Conservation (phyloP, 495 filamentous ascomycete species). For the Trichoderma erinaceum region DNA sequence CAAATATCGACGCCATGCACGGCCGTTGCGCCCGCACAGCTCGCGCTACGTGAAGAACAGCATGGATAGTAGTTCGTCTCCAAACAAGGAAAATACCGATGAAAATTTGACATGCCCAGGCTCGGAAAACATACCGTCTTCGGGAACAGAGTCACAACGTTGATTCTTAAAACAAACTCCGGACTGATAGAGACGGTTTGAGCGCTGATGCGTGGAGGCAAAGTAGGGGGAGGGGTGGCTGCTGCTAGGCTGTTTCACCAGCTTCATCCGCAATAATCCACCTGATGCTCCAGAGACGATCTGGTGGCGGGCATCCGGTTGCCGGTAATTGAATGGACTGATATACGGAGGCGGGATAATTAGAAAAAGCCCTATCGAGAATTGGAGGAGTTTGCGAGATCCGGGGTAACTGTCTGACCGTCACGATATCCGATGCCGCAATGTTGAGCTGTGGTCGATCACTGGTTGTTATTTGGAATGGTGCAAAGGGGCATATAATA, state of each 20-base stretch:
- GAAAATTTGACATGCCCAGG: background rate
- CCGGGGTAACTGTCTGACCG: slow-evolving; percentile 10
- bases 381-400: background rate
- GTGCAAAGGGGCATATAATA: too few species aligned
- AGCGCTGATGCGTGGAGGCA: background rate
- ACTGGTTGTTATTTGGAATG: background rate
- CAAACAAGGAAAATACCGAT: background rate
- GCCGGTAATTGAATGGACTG: background rate
- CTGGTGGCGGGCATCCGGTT: background rate
- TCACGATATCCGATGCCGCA: background rate
- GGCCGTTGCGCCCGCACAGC: background rate
- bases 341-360: background rate
- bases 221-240: background rate
- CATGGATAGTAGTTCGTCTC: background rate
- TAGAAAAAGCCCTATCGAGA: background rate
- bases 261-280: background rate
- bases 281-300: background rate
- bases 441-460: background rate
- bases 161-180: background rate
- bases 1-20: background rate
- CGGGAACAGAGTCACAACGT: background rate
- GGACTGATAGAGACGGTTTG: background rate
- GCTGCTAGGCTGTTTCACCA: background rate
- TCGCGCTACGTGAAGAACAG: background rate
- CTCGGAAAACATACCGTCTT: background rate